Evolutionary conservation across 306 rosid species (phyloP).

Genomic region (Quillaja saponaria): DNA sequence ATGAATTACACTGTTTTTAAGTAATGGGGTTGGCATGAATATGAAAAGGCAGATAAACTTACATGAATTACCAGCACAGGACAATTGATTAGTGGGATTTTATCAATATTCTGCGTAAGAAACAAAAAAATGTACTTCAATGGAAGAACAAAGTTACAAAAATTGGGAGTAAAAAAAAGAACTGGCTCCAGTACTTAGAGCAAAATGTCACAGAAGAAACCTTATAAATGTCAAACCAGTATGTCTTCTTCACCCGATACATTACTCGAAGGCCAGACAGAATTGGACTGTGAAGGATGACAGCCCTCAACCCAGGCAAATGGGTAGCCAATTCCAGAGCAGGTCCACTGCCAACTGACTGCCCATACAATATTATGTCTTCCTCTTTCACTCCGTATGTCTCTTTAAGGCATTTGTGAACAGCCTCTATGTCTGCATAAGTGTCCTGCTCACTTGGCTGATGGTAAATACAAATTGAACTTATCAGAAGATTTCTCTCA

Average conservation of each 20-base stretch:
- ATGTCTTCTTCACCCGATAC: conserved; percentile 61
- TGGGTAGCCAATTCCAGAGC: conserved; percentile 53
- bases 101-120: conserved; percentile 61
- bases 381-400: conserved; percentile 64
- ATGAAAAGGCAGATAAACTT: conserved; percentile 28
- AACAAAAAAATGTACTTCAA: conserved; percentile 14
- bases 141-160: background rate
- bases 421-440: conserved; percentile 74
- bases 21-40: background rate
- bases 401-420: conserved; percentile 54
- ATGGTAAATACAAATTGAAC: conserved; percentile 7
- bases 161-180: background rate
- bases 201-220: conserved; percentile 26
- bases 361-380: conserved; percentile 58
- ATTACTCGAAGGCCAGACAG: conserved; percentile 68
- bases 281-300: conserved; percentile 64
- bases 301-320: conserved; percentile 55
- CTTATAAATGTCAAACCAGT: conserved; percentile 78
- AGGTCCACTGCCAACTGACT: conserved; percentile 75
- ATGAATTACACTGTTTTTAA: background rate
- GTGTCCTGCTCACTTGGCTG: conserved; percentile 80
- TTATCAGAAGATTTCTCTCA: conserved; percentile 4
- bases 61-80: conserved; percentile 70
- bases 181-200: background rate
- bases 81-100: conserved; percentile 54